Evolutionary conservation across 2,329 filamentous ascomycete genomes (phyloP), one percentile per base, ranked within the genome.

Genomic region (Hypomyces perniciosus): DNA sequence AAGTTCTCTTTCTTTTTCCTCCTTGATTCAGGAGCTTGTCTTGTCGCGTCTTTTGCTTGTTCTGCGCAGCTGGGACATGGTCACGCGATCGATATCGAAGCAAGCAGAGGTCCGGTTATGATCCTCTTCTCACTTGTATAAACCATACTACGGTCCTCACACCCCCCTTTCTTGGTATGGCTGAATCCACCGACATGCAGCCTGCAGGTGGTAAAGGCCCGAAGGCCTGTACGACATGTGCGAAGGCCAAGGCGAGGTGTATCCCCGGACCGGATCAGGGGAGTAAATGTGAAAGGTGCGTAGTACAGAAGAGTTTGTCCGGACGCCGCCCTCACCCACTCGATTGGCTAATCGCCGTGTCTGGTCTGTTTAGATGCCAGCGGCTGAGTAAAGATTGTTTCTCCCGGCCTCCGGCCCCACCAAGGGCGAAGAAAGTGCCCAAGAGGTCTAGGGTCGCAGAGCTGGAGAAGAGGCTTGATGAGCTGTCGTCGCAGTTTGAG

Each of bases 161-260:
- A 3, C 20, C 20, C 20, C 20, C 20, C 20, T 20, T 20, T 2
- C 20, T 20, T 28, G 43, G 37, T 13, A 40, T 44, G 26, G 31
- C 26, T 31, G 29, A 28, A 20, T 34, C 45, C 35, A 48, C 31
- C 39, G 20, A 39, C 34, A 61, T 63, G 61, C 54, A 67, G 50
- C 49, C 57, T 10, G 59, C 60, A 42, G 65, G 20, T 20, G 20
- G 63, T 57, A 74, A 71, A 54, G 75, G 75, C 9, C 74, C 75
- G 4, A 72, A 73, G 56, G 75, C 75, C 40, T 78, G 75, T 57
- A 67, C 66, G 1, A 76, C 74, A 2, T 78, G 75, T 57, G 75
- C 75, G 52, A 75, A 72, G 56, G 75, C 75, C n/a, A 78, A 78
- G 59, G 70, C 74, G 30, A 67, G 75, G 57, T 78, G 75, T 41